phyloP scores from a whole-genome alignment of 306 rosid species.

The Corylus americana region DNA sequence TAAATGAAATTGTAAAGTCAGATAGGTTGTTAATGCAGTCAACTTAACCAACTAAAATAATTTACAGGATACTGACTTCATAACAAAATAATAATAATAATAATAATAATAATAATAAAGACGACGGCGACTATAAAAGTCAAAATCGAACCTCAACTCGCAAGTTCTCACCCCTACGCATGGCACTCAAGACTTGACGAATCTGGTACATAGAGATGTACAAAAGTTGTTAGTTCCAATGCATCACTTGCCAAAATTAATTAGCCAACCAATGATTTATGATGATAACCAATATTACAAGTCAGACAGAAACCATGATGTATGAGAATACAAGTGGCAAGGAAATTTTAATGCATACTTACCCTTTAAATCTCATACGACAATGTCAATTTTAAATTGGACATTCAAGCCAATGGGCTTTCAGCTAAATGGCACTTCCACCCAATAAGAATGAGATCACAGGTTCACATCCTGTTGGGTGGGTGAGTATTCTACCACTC shows the following conservation, averaged over 20 bases:
- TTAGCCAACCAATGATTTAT: conserved; percentile 10
- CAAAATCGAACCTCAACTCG: conserved; percentile 74
- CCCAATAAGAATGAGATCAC: no score
- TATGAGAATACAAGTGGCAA: neutral
- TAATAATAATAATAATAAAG: neutral
- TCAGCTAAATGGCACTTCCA: neutral
- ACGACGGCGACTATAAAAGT: neutral
- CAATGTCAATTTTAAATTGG: neutral
- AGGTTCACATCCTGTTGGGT: neutral
- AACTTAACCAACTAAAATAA: conserved; percentile 15
- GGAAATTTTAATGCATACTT: neutral
- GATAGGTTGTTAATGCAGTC: conserved; percentile 2
- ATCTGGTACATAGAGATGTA: conserved; percentile 57
- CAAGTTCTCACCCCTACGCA: conserved; percentile 90
- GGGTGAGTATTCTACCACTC: neutral
- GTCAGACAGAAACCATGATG: conserved; percentile 1
- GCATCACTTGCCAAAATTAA: conserved; percentile 23
- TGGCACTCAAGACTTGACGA: conserved; percentile 86
- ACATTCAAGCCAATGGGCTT: neutral
- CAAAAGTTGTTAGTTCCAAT: conserved; percentile 25
- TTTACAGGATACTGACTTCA: conserved; percentile 24
- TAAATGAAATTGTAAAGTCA: neutral
- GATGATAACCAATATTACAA: neutral
- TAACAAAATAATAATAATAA: neutral
- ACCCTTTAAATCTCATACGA: neutral